These are phyloP conservation scores for Exsudoporus frostii DNA, from an alignment of 768 basidiomycete species.

Conservation along the genomic window DNA sequence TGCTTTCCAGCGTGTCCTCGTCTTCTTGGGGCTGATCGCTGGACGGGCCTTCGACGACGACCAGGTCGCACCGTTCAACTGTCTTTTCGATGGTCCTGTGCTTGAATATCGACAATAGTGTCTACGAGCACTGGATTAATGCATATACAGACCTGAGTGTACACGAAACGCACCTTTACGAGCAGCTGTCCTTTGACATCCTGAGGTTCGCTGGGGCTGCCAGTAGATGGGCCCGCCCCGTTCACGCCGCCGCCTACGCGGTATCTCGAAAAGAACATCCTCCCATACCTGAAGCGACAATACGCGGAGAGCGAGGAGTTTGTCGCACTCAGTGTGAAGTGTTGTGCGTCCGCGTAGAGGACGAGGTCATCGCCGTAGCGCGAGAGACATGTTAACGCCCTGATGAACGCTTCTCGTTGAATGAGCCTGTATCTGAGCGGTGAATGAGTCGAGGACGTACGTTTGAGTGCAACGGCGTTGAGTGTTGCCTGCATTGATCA, in stretches of 20 bases:
- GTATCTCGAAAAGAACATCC: constrained; percentile 70
- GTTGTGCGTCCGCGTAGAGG: constrained; percentile 59
- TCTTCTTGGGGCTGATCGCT: constrained; percentile 33
- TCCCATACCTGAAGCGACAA: constrained; percentile 69
- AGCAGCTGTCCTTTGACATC: constrained; percentile 65
- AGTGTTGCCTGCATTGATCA: constrained; percentile 64
- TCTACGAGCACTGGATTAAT: constrained; percentile 36
- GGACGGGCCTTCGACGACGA: constrained; percentile 54
- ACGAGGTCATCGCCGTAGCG: constrained; percentile 81
- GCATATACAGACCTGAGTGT: neutral
- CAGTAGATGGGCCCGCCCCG: constrained; percentile 11
- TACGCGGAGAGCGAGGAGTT: constrained; percentile 83
- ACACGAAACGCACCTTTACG: constrained; percentile 51
- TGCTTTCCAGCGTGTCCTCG: constrained; percentile 65
- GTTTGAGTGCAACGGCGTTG: constrained; percentile 52
- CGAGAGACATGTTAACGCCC: constrained; percentile 71
- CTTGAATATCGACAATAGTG: constrained; percentile 69
- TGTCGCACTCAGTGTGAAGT: constrained; percentile 64
- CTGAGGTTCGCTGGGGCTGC: constrained; percentile 31
- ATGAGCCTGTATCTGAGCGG: constrained; percentile 21
- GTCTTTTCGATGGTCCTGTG: constrained; percentile 73
- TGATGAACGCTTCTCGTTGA: constrained; percentile 59
- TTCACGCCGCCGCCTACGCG: constrained; percentile 33
- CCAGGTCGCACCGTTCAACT: constrained; percentile 73
- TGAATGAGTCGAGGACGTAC: constrained; percentile 26